Base-by-base conservation (phyloP, 306 rosid genomes). In the Vigna mungo region DNA sequence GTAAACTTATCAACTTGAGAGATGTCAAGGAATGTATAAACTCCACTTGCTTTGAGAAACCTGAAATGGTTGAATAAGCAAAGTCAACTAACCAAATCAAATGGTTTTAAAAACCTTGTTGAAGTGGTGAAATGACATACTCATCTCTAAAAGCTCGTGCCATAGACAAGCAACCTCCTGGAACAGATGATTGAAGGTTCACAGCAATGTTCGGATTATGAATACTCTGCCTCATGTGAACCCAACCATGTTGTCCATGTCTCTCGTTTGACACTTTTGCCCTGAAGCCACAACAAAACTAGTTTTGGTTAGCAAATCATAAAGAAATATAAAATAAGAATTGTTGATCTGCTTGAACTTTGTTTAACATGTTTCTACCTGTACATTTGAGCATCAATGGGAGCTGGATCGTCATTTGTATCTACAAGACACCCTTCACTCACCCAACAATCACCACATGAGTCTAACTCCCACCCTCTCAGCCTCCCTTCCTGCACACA, bases 381-480 rank as follows among this genome's bases (percentile, higher is more conserved):
- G 85, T 94, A 92, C 97, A 92, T 92, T 56, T 71, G 88, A 80
- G 97, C 98, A 66, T 94, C 97, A 78, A 94, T 81, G 27, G 88
- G 88, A 54, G 94, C 76, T 6, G 93, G 90, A 8, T 81, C 61
- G 14, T 92, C 96, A 51, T 85, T 84, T 65, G 87, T 80, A 84
- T 92, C 95, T 20, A 88, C 92, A 36, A 94, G 89, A 69, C 98
- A 92, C 47, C 94, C 97, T 72, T 92, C 98, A 32, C 96, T 90
- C 60, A 94, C 98, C 98, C 98, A 94, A 80, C 98, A 94, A 79
- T 90, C 88, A 78, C 97, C 95, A 77, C 98, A 94, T 17, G 90
- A 81, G 48, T 92, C 97, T 72, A 94, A 78, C 32, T 92, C 96
- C 98, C 97, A 94, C 75, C 96, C 98, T 84, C 85, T 86, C 52